Conservation (phyloP, 129 eudicot genomes). For the Scalesia atractyloides region DNA sequence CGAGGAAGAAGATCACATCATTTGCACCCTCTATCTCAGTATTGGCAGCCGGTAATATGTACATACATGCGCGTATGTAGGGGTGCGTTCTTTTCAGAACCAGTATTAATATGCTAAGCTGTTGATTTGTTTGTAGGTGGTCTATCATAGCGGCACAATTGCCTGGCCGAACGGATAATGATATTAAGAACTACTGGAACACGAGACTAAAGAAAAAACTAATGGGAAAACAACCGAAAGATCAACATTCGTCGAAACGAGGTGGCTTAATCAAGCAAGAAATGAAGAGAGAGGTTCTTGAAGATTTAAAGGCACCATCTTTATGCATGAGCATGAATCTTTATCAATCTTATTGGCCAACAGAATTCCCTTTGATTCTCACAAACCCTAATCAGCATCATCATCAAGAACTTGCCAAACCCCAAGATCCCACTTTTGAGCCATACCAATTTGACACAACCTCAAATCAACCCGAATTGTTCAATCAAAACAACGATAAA, state of each 20-base stretch:
- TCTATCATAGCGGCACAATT: slow-evolving; percentile 86
- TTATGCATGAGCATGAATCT: slow-evolving; percentile 38
- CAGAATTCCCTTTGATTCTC: slow-evolving; percentile 35
- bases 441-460: slow-evolving; percentile 35
- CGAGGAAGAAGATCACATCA: slow-evolving; percentile 87
- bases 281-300: slow-evolving; percentile 38
- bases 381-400: slow-evolving; percentile 28
- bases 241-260: slow-evolving; percentile 49
- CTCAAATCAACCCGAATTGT: slow-evolving; percentile 36
- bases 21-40: slow-evolving; percentile 72
- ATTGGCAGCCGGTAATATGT: slow-evolving; percentile 82
- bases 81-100: too few species aligned
- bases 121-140: slow-evolving; percentile 53
- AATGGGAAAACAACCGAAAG: slow-evolving; percentile 65
- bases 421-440: slow-evolving; percentile 38
- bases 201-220: slow-evolving; percentile 87
- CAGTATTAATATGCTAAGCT: neutral
- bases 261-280: slow-evolving; percentile 44
- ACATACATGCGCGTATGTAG: too few species aligned
- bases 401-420: slow-evolving; percentile 33
- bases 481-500: slow-evolving; percentile 28
- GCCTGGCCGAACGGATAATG: slow-evolving; percentile 88
- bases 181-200: slow-evolving; percentile 93
- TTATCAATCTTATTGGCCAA: slow-evolving; percentile 45
- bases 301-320: slow-evolving; percentile 31